Evolutionary conservation across 257 asterid genomes (phyloP).

Genomic region (Sherardia arvensis): DNA sequence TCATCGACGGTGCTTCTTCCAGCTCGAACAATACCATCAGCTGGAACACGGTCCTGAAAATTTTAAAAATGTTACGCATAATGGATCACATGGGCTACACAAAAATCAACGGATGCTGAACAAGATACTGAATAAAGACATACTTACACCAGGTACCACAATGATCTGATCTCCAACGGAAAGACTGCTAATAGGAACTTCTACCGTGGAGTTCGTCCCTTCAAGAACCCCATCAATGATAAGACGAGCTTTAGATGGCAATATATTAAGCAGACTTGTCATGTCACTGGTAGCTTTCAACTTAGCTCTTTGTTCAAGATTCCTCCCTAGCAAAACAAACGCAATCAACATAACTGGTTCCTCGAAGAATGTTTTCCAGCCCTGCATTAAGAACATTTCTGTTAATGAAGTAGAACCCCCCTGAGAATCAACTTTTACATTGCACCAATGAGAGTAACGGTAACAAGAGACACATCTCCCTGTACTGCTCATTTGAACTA

Average conservation of each 20-base stretch:
- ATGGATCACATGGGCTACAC: background rate
- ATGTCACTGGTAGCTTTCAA: conserved; percentile 93
- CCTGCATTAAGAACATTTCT: conserved; percentile 39
- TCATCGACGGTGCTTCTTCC: conserved; percentile 99
- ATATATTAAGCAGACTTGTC: conserved; percentile 80
- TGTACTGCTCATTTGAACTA: background rate
- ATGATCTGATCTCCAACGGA: conserved; percentile 88
- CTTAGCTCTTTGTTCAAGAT: conserved; percentile 98
- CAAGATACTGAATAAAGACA: background rate
- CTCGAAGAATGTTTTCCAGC: conserved; percentile 96
- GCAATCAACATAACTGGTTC: conserved; percentile 99
- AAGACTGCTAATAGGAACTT: conserved; percentile 79
- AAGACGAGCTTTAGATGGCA: conserved; percentile 98
- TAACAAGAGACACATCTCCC: background rate
- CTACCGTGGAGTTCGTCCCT: conserved; percentile 55
- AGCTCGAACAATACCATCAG: conserved; percentile 82
- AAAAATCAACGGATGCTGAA: background rate
- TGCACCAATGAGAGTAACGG: conserved; percentile 2
- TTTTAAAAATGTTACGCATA: conserved; percentile 7
- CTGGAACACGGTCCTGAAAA: conserved; percentile 91
- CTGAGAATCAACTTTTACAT: conserved; percentile 3
- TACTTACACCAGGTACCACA: conserved; percentile 94
- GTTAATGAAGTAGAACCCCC: conserved; percentile 6
- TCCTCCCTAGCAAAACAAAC: conserved; percentile 89
- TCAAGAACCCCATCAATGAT: conserved; percentile 44